Base-by-base conservation (phyloP, 352 stramenopile species). In the Phytophthora hibernalis region DNA sequence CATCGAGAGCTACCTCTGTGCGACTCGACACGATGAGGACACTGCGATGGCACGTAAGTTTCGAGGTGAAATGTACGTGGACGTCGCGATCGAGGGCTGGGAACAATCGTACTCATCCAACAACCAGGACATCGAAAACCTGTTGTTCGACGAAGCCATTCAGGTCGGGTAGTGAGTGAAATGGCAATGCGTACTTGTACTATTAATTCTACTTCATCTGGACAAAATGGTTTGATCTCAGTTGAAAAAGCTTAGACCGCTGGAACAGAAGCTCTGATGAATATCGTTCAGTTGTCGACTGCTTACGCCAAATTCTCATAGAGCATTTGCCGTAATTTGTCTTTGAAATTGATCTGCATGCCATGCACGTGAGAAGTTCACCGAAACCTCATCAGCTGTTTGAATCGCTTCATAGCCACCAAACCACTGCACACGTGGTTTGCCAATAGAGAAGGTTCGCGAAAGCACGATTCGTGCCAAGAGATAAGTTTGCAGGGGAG, bases 51-150 rank as follows among this genome's bases (percentile, higher is more conserved):
- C 69, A 0, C 58, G 59, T 2, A 72, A 69, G 15, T 72, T 69
- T 35, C 52, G 65, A 57, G 65, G 65, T 1, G 42, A 72, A 44
- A 22, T 72, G 3, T 72, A 72, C 22, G 52, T 72, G 18, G 65
- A 72, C n/a, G 65, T 72, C 11, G 65, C 65, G 7, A 65, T 64
- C 15, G 48, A 84, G 51, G 64, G 76, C 45, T 70, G 66, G 70
- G 59, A 72, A 1, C 54, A 31, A 2, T 64, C 60, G 11, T 48
- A 73, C 22, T n/a, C 65, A n/a, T 68, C 65, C 28, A 80, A 71
- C 35, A 77, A 76, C 51, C 74, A 79, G 38, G 73, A 78, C 33
- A 75, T 82, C 22, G 77, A 85, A 48, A 85, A 85, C 42, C 56
- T 85, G 6, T 33, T 85, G 9, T 69, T 85, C 24, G 66, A 82